A percentile compares a stretch with the other conserved stretches of the same genome.
phyloP scores from a whole-genome alignment of 495 filamentous ascomycete genomes.

The Penicillium roqueforti region DNA sequence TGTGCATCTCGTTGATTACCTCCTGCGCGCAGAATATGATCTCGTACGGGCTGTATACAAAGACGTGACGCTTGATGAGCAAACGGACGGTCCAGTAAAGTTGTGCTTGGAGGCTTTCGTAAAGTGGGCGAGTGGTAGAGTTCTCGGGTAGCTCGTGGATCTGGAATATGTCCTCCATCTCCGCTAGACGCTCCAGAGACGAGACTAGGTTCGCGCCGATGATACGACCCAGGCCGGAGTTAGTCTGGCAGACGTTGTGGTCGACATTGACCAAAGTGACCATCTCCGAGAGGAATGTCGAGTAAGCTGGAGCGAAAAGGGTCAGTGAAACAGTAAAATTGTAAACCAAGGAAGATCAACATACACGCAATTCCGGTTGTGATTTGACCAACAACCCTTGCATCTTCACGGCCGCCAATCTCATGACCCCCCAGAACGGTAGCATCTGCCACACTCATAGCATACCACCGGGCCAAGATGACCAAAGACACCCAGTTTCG shows the following conservation, averaged over 20 bases:
- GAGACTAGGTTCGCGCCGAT: conserved; percentile 37
- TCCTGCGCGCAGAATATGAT: conserved; percentile 60
- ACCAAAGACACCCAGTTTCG: conserved; percentile 72
- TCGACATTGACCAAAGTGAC: conserved; percentile 36
- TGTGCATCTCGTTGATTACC: conserved; percentile 54
- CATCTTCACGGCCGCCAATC: conserved; percentile 56
- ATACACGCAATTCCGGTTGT: conserved; percentile 65
- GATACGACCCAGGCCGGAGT: conserved; percentile 38
- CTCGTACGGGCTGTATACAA: conserved; percentile 52
- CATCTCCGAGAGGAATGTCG: conserved; percentile 42
- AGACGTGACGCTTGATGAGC: conserved; percentile 54
- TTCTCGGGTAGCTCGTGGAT: conserved; percentile 31
- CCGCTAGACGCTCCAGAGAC: conserved; percentile 38
- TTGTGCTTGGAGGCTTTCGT: conserved; percentile 55
- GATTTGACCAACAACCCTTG: conserved; percentile 58
- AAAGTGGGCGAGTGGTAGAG: conserved; percentile 28
- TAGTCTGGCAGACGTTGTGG: conserved; percentile 40
- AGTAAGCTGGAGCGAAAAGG: conserved; percentile 35
- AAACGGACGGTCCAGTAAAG: conserved; percentile 72
- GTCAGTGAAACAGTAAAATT: conserved; percentile 37
- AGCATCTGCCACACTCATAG: conserved; percentile 61
- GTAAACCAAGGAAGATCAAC: conserved; percentile 41
- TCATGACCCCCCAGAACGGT: conserved; percentile 51
- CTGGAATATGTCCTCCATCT: conserved; percentile 37
- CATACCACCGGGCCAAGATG: conserved; percentile 72